Base-by-base conservation (phyloP, 2,329 filamentous ascomycete genomes). In the Calonectria multiphialidica region DNA sequence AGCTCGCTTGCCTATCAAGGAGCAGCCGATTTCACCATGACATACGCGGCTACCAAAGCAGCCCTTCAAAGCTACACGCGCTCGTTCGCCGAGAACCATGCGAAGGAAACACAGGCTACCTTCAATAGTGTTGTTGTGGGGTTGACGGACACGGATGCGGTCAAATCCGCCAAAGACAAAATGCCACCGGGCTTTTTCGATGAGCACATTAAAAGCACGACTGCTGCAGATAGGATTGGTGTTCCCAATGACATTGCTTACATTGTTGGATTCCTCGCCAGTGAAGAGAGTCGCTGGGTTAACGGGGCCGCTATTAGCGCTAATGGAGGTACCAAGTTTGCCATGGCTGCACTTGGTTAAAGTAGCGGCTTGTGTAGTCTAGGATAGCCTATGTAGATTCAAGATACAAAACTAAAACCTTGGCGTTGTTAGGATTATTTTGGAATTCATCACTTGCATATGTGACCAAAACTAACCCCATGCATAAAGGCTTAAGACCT, bases 211-310 rank as follows among this genome's bases (percentile, higher is more conserved):
- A 10, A 16, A 13, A 21, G 53, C 13, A 40, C 45, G 9, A 66
- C 62, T 1, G 62, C 62, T 18, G 62, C 45, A 5, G 21, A 53
- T 2, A 25, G 62, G 23, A 53, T 66, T 33, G 62, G 62, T 6
- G 23, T 42, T 30, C 62, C 62, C 5, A 33, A 66, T 4, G 62
- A 66, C 18, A 66, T 66, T 5, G 62, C 62, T 6, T 66, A 53
- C 18, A 21, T 66, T 33, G 62, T 66, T 21, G 62, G 62, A n/a
- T 63, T 63, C 21, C 42, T 63, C 3, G 16, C 61, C 3, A 63
- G 61, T 35, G 61, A 63, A 16, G 61, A 63, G 61, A 28, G 16
- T 23, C 25, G 61, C 9, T 63, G 61, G 61, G 28, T 63, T 6
- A 63, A 63, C 15, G 61, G 62, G 3, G 61, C 61, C 1, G 28